These are phyloP conservation scores for Aspergillus pseudoterreus DNA, from an alignment of 2,329 filamentous ascomycete genomes.

Conservation along the genomic window DNA sequence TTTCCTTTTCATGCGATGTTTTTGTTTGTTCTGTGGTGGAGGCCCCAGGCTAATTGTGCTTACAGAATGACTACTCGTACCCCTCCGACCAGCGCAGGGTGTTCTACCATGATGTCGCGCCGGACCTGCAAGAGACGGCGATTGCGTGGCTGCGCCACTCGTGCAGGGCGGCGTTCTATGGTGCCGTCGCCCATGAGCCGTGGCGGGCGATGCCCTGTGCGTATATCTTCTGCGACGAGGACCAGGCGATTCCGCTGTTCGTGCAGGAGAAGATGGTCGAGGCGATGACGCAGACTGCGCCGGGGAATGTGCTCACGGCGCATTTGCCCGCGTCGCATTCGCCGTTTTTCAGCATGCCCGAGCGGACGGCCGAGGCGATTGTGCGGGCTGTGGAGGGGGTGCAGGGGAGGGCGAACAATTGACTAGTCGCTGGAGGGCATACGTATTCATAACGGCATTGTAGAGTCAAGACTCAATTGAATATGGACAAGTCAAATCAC, in stretches of 20 bases:
- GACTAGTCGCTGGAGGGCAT: neutral
- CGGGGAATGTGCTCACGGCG: slow-evolving; percentile 3
- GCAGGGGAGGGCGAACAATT: neutral
- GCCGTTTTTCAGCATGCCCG: slow-evolving; percentile 40
- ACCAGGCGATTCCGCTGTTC: slow-evolving; percentile 27
- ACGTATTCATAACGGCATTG: neutral
- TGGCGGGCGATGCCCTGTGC: slow-evolving; percentile 34
- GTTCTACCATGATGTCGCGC: slow-evolving; percentile 29
- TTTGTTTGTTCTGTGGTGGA: no score
- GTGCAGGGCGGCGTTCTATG: slow-evolving; percentile 22
- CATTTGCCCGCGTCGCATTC: slow-evolving; percentile 35
- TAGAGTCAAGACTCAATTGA: neutral
- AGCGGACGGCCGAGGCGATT: slow-evolving; percentile 27
- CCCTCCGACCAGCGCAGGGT: slow-evolving; percentile 5
- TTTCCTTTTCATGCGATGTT: no score
- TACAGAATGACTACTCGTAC: slow-evolving; percentile 16
- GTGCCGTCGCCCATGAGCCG: slow-evolving; percentile 23
- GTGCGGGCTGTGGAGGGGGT: neutral
- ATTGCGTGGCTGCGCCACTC: slow-evolving; percentile 20
- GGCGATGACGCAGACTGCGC: neutral
- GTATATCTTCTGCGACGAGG: slow-evolving; percentile 37
- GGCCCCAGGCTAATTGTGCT: neutral
- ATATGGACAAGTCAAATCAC: no score
- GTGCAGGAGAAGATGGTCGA: slow-evolving; percentile 29
- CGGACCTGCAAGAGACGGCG: slow-evolving; percentile 21